Conservation (phyloP, 139 green algal species). For the Zygnema circumcarinatum region DNA sequence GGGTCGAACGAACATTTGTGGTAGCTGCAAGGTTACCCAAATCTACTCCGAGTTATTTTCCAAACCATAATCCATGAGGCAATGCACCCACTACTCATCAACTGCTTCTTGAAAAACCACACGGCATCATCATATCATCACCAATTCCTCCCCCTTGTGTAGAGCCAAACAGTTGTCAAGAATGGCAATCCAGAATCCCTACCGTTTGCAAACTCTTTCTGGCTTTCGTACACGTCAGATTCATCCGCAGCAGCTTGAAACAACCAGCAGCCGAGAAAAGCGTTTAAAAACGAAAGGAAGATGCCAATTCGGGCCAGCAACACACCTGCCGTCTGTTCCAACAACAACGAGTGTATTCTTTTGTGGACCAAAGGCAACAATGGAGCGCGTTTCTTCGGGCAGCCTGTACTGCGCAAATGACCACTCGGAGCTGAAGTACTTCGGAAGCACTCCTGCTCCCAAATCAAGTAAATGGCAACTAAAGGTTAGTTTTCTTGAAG, state of each 20-base stretch:
- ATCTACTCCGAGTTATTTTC: neutral
- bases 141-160: neutral
- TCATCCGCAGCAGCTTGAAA: too few relatives aligned
- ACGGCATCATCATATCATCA: neutral
- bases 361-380: slow-evolving; percentile 59
- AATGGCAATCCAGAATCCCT: too few relatives aligned
- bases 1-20: slow-evolving; percentile 52
- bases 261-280: too few relatives aligned
- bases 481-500: too few relatives aligned
- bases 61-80: neutral
- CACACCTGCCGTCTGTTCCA: slow-evolving; percentile 53
- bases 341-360: slow-evolving; percentile 57
- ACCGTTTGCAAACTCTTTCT: too few relatives aligned
- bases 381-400: slow-evolving; percentile 50
- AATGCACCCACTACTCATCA: slow-evolving; percentile 2
- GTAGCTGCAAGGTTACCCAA: slow-evolving; percentile 36
- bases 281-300: too few relatives aligned
- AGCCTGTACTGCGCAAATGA: slow-evolving; percentile 59
- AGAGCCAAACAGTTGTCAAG: neutral
- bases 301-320: too few relatives aligned
- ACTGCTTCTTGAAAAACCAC: neutral
- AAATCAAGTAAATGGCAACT: slow-evolving; percentile 17
- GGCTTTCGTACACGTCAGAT: too few relatives aligned
- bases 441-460: slow-evolving; percentile 56
- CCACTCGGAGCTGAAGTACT: slow-evolving; percentile 66